These are phyloP conservation scores for Mayamaea pseudoterrestris DNA, from an alignment of 108 stramenopile genomes.

Conservation along the genomic window DNA sequence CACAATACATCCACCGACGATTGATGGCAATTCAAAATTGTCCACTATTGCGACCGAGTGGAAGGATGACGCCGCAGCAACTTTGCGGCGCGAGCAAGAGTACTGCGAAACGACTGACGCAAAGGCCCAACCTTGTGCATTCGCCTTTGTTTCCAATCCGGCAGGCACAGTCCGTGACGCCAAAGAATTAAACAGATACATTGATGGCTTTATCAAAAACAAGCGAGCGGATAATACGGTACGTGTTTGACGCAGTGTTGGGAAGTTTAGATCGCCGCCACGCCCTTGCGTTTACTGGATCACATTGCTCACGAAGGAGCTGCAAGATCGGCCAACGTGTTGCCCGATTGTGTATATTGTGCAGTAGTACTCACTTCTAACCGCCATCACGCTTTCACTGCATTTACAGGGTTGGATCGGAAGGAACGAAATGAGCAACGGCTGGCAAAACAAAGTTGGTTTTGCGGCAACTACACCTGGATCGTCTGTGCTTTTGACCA, in stretches of 20 bases:
- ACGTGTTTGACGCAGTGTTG: too few relatives aligned
- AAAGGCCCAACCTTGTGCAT: conserved; percentile 9
- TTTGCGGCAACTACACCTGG: conserved; percentile 21
- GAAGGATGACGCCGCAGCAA: neutral
- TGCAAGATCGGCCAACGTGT: too few relatives aligned
- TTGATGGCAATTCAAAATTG: neutral
- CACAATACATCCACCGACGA: neutral
- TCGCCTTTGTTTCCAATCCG: conserved; percentile 24
- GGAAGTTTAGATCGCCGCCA: too few relatives aligned
- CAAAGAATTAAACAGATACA: conserved; percentile 14
- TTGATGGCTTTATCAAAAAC: conserved; percentile 18
- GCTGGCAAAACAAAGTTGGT: conserved; percentile 40
- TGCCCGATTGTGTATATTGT: too few relatives aligned
- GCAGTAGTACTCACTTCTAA: too few relatives aligned
- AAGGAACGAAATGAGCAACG: conserved; percentile 26
- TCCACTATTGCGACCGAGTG: neutral
- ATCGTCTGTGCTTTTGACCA: conserved; percentile 14
- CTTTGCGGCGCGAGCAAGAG: neutral
- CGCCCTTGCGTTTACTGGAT: neutral
- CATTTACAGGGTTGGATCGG: conserved; percentile 51
- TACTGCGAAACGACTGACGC: neutral
- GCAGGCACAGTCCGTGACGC: conserved; percentile 16
- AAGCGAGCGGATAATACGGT: too few relatives aligned
- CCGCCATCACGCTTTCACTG: too few relatives aligned
- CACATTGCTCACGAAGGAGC: neutral